Evolutionary conservation across 495 filamentous ascomycete genomes (phyloP), one percentile per base, ranked within the genome.

Genomic region (Letharia columbiana): DNA sequence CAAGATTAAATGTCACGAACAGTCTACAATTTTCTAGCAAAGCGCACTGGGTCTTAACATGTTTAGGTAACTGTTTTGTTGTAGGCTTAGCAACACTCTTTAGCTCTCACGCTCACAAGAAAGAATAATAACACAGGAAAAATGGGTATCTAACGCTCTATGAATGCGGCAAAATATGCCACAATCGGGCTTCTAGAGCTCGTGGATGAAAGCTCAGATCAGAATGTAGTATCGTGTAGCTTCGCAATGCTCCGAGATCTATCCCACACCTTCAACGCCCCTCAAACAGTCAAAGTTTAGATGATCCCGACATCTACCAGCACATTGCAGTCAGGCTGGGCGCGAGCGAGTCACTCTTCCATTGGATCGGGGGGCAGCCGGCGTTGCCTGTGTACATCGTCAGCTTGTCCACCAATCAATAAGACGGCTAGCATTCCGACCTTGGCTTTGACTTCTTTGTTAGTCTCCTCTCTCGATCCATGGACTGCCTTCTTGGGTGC

Each of bases 401-500:
- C 40, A 65, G 63, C n/a, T 45, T 13, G 15, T 28, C 4, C 28
- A 28, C 8, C 44, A 4, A 37, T 47, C 44, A 33, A 17, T 33
- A n/a, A 39, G 23, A 47, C 41, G 39, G 28, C 10, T 33, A 47
- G 20, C 31, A 33, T 3, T 28, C 62, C 35, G 18, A 66, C 67
- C 63, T 66, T 65, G 28, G 31, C 20, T 20, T 42, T 54, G 23
- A 41, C 3, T 39, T 23, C 15, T n/a, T 57, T 37, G 4, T 45
- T 52, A 10, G 12, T 39, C 39, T 67, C 45, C 4, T 11, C 17
- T 52, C 20, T 45, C 52, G 35, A 4, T 10, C 44, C 49, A 7
- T 57, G 23, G 5, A 40, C 56, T 18, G 37, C 41, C 12, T 66
- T 54, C 50, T 47, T 65, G 42, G 54, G n/a, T 20, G 62, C 72